Evolutionary conservation across 176 grass and related monocot genomes (phyloP).

Genomic region (Phoenix dactylifera): DNA sequence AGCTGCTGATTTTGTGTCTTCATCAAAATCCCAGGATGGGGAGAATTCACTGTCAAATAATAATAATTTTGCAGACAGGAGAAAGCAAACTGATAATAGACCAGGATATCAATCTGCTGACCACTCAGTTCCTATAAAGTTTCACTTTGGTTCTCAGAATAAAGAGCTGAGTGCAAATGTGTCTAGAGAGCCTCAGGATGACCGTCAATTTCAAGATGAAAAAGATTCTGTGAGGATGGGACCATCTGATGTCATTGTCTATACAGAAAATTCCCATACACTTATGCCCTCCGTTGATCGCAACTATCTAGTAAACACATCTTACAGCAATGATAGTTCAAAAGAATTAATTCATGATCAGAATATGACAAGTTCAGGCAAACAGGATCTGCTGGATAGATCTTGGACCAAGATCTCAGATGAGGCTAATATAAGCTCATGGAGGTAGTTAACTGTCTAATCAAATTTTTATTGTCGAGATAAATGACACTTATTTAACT

Average conservation of each 20-base stretch:
- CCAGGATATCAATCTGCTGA: constrained; percentile 24
- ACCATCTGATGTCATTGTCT: not conserved
- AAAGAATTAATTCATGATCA: constrained; percentile 5
- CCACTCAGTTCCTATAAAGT: constrained; percentile 26
- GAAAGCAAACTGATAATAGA: constrained; percentile 26
- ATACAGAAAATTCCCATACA: not conserved
- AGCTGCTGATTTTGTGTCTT: constrained; percentile 22
- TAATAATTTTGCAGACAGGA: constrained; percentile 25
- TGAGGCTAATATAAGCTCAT: not conserved
- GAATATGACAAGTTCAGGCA: not conserved
- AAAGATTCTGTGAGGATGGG: constrained; percentile 2
- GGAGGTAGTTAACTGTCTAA: constrained; percentile 1
- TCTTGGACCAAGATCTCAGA: not conserved
- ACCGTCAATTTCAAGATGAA: constrained; percentile 26
- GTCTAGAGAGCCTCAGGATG: constrained; percentile 24
- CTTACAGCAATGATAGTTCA: not conserved
- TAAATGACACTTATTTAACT: not conserved
- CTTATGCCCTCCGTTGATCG: not conserved
- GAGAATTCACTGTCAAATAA: constrained; percentile 32
- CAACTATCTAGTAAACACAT: not conserved
- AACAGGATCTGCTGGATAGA: not conserved
- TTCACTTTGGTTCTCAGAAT: constrained; percentile 30
- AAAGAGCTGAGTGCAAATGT: constrained; percentile 25
- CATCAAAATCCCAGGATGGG: constrained; percentile 22
- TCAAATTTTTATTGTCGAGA: not conserved